A percentile compares a stretch with the other conserved stretches of the same genome.
Conservation (phyloP, 2,329 filamentous ascomycete genomes). For the Aspergillus novofumigatus region DNA sequence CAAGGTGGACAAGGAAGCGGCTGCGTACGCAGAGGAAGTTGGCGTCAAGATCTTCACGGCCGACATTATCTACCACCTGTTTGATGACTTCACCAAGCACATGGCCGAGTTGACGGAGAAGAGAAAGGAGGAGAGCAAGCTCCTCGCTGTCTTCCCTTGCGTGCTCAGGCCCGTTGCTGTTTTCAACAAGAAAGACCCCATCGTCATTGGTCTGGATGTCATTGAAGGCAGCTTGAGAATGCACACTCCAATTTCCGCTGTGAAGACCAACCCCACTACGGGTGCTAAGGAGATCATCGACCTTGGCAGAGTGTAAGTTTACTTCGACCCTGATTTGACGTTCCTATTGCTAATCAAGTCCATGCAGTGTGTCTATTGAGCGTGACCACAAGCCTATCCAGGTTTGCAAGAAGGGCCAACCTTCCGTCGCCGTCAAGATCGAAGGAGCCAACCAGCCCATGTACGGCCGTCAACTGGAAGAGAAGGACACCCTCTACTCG, state of each 20-base stretch:
- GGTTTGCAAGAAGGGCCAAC: constrained; percentile 91
- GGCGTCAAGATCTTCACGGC: constrained; percentile 98
- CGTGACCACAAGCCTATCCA: constrained; percentile 93
- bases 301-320: constrained; percentile 86
- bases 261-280: constrained; percentile 76
- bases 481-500: constrained; percentile 83
- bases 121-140: constrained; percentile 94
- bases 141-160: constrained; percentile 95
- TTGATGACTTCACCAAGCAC: constrained; percentile 93
- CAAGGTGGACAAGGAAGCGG: constrained; percentile 96
- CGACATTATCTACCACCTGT: constrained; percentile 98
- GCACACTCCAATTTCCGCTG: constrained; percentile 83
- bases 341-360: constrained; percentile 16
- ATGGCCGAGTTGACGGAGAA: constrained; percentile 82
- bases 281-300: constrained; percentile 77
- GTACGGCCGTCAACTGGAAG: constrained; percentile 93
- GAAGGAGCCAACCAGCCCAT: constrained; percentile 88
- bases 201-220: constrained; percentile 93
- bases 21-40: constrained; percentile 83
- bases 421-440: constrained; percentile 97
- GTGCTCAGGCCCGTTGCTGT: constrained; percentile 84
- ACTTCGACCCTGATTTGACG: not conserved
- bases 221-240: constrained; percentile 81
- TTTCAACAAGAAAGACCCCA: constrained; percentile 97
- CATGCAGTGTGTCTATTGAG: constrained; percentile 80